Evolutionary conservation across 2,329 filamentous ascomycete species (phyloP), one percentile per base, ranked within the genome.

Genomic region (Colletotrichum sp.): DNA sequence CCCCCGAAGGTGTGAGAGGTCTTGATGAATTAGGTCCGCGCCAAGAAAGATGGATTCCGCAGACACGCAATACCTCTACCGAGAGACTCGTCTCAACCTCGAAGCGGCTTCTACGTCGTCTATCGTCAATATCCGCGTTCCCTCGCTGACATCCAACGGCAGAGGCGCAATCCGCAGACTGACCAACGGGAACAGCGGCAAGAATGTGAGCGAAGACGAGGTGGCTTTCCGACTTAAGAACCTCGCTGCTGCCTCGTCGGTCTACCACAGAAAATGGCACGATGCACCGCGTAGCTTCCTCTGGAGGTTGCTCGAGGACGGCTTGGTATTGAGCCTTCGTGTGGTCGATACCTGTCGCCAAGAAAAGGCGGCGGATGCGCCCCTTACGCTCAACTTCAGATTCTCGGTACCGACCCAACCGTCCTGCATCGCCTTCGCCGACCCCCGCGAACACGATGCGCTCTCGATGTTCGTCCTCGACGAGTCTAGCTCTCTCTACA

Each of bases 231-330:
- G 93, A 78, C 88, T 90, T 76, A 93, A 91, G 78, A 91, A 94
- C 82, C 87, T 98, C 69, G 95, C 96, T 30, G 93, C 89, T 3
- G 91, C 96, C 36, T 94, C 95, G 32, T 95, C 95, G 4, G 90
- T 98, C 72, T 98, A 95, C 87, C 96, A 98, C 84, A 93, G 97
- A 71, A 91, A 91, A 83, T 91, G 94, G 83, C 92, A 94, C 81
- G 88, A 91, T 78, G 93, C 94, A 78, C 97, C 97, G 52, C 93
- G 94, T 82, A 95, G 92, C 84, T 98, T 98, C 82, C 90, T 98
- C 64, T 99, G 97, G 97, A 92, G 96, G 79, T 90, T 98, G 52
- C 86, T 98, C 76, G 94, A 98, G 81, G 92, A 95, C 80, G 92
- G 93, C 81, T 94, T 91, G 79, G 88, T 95, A 77, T 89, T 99